A percentile compares a stretch with the other conserved stretches of the same genome.
Evolutionary conservation across 352 stramenopile genomes (phyloP).

Genomic region (Globisporangium echinulatum): DNA sequence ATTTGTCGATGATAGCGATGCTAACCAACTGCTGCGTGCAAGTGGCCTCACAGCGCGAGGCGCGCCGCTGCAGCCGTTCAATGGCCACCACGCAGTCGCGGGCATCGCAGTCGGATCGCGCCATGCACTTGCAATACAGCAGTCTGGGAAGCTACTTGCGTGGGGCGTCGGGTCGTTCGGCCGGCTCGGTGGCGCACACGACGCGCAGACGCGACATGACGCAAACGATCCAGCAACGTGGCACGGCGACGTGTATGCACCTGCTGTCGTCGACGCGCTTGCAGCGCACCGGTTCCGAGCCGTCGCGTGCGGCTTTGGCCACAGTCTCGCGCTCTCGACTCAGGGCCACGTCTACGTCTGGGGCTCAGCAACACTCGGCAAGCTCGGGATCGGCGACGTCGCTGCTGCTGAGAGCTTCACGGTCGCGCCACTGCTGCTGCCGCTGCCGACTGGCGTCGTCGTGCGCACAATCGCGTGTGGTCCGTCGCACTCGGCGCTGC

Average conservation of each 20-base stretch:
- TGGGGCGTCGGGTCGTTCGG: slow-evolving; percentile 74
- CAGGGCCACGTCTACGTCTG: slow-evolving; percentile 67
- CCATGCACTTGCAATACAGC: slow-evolving; percentile 58
- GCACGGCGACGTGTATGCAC: slow-evolving; percentile 46
- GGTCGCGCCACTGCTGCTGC: slow-evolving; percentile 35
- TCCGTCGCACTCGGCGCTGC: slow-evolving; percentile 63
- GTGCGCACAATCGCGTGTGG: slow-evolving; percentile 70
- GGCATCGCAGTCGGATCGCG: slow-evolving; percentile 60
- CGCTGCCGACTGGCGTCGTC: slow-evolving; percentile 14
- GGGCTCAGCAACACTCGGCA: slow-evolving; percentile 66
- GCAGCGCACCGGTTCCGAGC: slow-evolving; percentile 39
- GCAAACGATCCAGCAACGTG: slow-evolving; percentile 29
- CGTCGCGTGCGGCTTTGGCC: slow-evolving; percentile 57
- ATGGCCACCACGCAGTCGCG: slow-evolving; percentile 46
- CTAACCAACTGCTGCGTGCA: slow-evolving; percentile 19
- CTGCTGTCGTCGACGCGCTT: slow-evolving; percentile 38
- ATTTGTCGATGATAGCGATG: slow-evolving; percentile 6
- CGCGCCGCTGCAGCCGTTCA: slow-evolving; percentile 27
- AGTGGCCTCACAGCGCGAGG: slow-evolving; percentile 56
- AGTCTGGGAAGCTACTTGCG: slow-evolving; percentile 53
- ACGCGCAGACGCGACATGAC: slow-evolving; percentile 4
- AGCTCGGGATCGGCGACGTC: slow-evolving; percentile 53
- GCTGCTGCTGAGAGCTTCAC: slow-evolving; percentile 57
- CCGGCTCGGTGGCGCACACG: slow-evolving; percentile 35
- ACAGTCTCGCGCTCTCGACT: slow-evolving; percentile 59